Base-by-base conservation (phyloP, 2,329 filamentous ascomycete genomes). In the Amauroascus niger region DNA sequence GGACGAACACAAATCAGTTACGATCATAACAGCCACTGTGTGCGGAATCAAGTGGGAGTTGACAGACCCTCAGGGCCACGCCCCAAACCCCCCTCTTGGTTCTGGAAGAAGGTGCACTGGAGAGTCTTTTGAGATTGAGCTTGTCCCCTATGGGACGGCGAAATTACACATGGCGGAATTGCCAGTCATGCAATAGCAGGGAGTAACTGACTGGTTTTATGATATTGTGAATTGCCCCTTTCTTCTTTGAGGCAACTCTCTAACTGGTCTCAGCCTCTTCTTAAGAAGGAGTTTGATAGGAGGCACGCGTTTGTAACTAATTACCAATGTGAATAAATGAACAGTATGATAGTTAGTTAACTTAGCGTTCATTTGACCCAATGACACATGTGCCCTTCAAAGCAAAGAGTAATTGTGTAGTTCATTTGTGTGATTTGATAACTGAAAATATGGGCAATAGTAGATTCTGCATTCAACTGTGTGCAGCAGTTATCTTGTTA, bases 111-210 rank as follows among this genome's bases (percentile, higher is more conserved):
- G 65, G 9, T 71, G 69, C 35, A 65, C 68, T 2, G 67, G 68
- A 0, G 57, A 64, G 39, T 63, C 60, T n/a, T 67, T 66, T 54
- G 62, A 65, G 47, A 60, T 69, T 11, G 65, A 65, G n/a, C 54
- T 76, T 16, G 65, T 71, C 11, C 75, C 74, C n/a, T 76, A 72
- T 62, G 74, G 72, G 1, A 69, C 69, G 37, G 69, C 74, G 13
- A 75, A 73, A 60, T 59, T 76, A 54, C 74, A 74, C 55, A 74
- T 77, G 61, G 70, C 69, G 9, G 69, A 75, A 53, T 64, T 74
- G 32, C 71, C 72, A 5, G 64, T 59, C 1, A 58, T 66, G 20
- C 54, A 65, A 51, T 1, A 30, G 41, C 3, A 16, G 16, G 6
- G 16, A 22, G 18, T 22, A 33, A 26, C 30, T 44, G 41, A 28